Evolutionary conservation across 805 yeast species (phyloP).

Genomic region (Schwanniomyces sp.): DNA sequence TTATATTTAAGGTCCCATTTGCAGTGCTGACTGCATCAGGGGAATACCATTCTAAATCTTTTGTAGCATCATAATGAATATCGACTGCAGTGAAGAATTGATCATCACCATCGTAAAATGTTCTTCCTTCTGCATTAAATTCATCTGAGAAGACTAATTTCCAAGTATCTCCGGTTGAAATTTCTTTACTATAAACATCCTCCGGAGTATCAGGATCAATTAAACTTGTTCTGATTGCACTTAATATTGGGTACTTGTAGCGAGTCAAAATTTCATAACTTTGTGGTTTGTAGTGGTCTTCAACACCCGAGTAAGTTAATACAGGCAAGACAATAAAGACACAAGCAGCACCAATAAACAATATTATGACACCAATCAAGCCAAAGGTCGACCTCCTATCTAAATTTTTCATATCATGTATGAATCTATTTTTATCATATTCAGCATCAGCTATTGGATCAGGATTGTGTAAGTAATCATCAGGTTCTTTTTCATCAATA

Average conservation of each 20-base stretch:
- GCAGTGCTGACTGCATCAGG: conserved; percentile 85
- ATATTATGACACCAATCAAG: conserved; percentile 54
- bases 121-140: conserved; percentile 84
- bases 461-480: conserved; percentile 94
- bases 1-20: conserved; percentile 66
- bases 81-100: conserved; percentile 89
- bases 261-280: conserved; percentile 47
- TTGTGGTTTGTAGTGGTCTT: conserved; percentile 25
- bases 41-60: conserved; percentile 91
- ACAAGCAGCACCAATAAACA: conserved; percentile 62
- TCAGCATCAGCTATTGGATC: conserved; percentile 92
- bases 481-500: conserved; percentile 92
- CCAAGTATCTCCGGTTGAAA: conserved; percentile 68
- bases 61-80: conserved; percentile 81
- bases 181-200: conserved; percentile 46
- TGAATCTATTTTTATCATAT: conserved; percentile 69
- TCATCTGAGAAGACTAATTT: conserved; percentile 85
- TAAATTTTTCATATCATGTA: conserved; percentile 63
- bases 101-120: conserved; percentile 88
- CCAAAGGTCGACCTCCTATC: conserved; percentile 65
- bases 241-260: conserved; percentile 56
- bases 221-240: conserved; percentile 58
- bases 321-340: conserved; percentile 81
- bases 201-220: conserved; percentile 74
- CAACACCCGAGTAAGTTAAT: conserved; percentile 75